Percentiles rank a stretch among this genome's conserved stretches.
phyloP scores from a whole-genome alignment of 306 rosid species.

The Heteromeles arbutifolia region DNA sequence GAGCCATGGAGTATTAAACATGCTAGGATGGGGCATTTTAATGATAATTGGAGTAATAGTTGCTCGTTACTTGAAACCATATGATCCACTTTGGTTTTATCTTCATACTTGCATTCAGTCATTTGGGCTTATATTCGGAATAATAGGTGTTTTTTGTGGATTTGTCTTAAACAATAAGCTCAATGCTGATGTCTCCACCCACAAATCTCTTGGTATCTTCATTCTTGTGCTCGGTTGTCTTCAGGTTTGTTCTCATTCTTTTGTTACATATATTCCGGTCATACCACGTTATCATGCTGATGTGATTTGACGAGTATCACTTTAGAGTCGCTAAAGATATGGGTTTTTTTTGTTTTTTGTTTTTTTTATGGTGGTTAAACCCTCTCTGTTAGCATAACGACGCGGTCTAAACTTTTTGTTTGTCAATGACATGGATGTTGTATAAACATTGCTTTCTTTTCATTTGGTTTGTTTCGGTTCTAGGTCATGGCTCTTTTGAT shows the following conservation, averaged over 20 bases:
- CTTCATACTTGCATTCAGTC: constrained; percentile 47
- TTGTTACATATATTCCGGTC: neutral
- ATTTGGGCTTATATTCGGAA: constrained; percentile 47
- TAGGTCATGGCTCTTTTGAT: constrained; percentile 60
- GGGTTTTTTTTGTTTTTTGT: too few species aligned
- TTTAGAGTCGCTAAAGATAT: neutral
- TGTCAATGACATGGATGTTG: neutral
- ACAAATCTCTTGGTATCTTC: constrained; percentile 59
- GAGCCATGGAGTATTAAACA: constrained; percentile 63
- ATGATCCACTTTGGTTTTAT: constrained; percentile 65
- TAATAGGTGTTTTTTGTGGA: constrained; percentile 51
- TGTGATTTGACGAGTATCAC: neutral
- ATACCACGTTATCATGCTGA: neutral
- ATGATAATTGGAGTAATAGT: constrained; percentile 59
- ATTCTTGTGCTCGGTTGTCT: constrained; percentile 51
- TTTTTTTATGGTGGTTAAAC: too few species aligned
- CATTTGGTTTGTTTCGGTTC: neutral
- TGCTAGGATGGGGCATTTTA: constrained; percentile 69
- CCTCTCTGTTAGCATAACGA: too few species aligned
- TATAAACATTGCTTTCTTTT: neutral
- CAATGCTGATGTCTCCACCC: constrained; percentile 31
- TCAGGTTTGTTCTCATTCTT: constrained; percentile 44
- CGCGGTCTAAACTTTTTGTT: too few species aligned
- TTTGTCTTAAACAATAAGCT: constrained; percentile 35
- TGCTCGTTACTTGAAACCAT: constrained; percentile 51